Percentiles rank a stretch among this genome's conserved stretches.
Conservation (phyloP, 1,284 basidiomycete species). For the Malassezia dermatis region DNA sequence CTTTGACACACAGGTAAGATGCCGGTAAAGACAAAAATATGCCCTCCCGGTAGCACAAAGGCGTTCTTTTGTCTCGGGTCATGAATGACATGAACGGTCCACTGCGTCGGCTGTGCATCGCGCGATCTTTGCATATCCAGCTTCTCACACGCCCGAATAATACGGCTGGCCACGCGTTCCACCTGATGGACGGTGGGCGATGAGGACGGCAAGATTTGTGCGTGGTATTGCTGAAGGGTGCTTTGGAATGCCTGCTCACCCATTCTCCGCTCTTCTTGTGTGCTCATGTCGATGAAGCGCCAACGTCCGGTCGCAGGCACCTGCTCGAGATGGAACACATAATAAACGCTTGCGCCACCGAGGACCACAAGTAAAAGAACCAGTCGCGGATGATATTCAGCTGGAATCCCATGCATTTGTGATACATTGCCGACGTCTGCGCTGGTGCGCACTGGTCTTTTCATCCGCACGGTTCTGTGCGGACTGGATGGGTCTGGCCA, state of each 20-base stretch:
- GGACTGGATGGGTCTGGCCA: background rate
- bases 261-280: slow-evolving; percentile 31
- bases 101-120: slow-evolving; percentile 44
- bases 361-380: slow-evolving; percentile 23
- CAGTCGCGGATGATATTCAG: slow-evolving; percentile 15
- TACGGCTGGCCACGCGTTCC: slow-evolving; percentile 57
- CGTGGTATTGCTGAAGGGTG: slow-evolving; percentile 55
- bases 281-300: slow-evolving; percentile 40
- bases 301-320: slow-evolving; percentile 41
- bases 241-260: slow-evolving; percentile 54
- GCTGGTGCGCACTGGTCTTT: background rate
- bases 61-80: slow-evolving; percentile 65
- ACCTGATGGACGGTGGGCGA: slow-evolving; percentile 59
- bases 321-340: slow-evolving; percentile 37
- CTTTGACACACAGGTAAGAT: slow-evolving; percentile 69
- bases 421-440: background rate
- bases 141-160: slow-evolving; percentile 63
- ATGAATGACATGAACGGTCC: slow-evolving; percentile 72
- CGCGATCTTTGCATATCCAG: slow-evolving; percentile 14
- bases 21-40: slow-evolving; percentile 75
- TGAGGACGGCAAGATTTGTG: slow-evolving; percentile 58
- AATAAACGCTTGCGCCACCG: slow-evolving; percentile 33
- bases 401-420: background rate
- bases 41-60: slow-evolving; percentile 62
- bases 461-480: background rate